Evolutionary conservation across 179 eudicot species (phyloP).

Genomic region (Gypsophila paniculata): DNA sequence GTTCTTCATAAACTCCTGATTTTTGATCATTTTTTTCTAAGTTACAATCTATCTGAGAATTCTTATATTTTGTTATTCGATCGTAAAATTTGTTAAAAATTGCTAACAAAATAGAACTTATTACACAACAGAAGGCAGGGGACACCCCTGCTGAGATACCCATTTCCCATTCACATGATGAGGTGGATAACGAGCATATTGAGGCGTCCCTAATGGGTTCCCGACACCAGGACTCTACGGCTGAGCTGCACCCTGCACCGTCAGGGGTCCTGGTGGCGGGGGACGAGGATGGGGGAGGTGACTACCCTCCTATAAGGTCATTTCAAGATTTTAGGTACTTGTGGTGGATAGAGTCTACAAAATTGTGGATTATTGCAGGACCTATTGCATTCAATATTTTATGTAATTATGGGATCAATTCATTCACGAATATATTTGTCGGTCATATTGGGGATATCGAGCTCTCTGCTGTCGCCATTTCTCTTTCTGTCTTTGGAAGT

Average conservation of each 20-base stretch:
- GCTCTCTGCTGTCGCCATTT: conserved; percentile 82
- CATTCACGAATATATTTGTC: conserved; percentile 78
- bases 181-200: conserved; percentile 21
- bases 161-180: conserved; percentile 26
- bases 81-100: conserved; percentile 10
- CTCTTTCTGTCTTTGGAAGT: conserved; percentile 75
- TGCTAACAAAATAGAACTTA: conserved; percentile 24
- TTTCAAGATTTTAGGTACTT: conserved; percentile 40
- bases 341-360: conserved; percentile 45
- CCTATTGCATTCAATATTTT: conserved; percentile 84
- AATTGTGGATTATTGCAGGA: conserved; percentile 81
- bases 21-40: too few species aligned
- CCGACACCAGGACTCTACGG: neutral
- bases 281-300: conserved; percentile 39
- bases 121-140: conserved; percentile 28
- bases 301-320: conserved; percentile 40
- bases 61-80: neutral
- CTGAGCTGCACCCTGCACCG: conserved; percentile 44
- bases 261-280: conserved; percentile 25
- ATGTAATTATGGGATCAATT: conserved; percentile 86
- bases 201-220: conserved; percentile 27
- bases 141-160: conserved; percentile 28
- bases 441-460: conserved; percentile 87
- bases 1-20: too few species aligned
- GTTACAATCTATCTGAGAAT: neutral